Evolutionary conservation across 2,329 filamentous ascomycete genomes (phyloP).

Genomic region (Penicillium sp.): DNA sequence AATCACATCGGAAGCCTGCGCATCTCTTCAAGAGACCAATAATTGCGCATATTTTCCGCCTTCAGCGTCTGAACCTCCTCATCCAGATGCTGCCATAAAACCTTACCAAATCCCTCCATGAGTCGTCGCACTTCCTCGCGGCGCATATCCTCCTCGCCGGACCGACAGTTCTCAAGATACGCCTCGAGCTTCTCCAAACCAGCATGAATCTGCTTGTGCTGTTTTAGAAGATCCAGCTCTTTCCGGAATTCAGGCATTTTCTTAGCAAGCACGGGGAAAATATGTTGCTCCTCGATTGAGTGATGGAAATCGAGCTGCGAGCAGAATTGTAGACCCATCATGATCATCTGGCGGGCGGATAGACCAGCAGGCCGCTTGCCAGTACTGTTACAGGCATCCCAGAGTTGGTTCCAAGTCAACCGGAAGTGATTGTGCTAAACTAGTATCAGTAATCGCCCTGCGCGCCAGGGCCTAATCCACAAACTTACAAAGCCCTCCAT

Average conservation of each 20-base stretch:
- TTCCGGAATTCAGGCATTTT: conserved; percentile 78
- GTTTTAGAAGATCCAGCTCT: conserved; percentile 68
- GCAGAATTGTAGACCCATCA: conserved; percentile 70
- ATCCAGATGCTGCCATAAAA: conserved; percentile 82
- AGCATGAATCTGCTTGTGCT: conserved; percentile 78
- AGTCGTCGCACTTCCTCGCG: conserved; percentile 66
- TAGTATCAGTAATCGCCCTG: neutral
- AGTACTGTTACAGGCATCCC: conserved; percentile 64
- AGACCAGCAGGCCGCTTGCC: conserved; percentile 64
- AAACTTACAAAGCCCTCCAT: conserved; percentile 72
- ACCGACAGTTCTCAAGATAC: conserved; percentile 67
- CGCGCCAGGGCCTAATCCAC: neutral
- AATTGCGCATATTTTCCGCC: conserved; percentile 85
- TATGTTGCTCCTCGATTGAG: conserved; percentile 76
- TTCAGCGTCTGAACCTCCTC: conserved; percentile 79
- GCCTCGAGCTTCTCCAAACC: conserved; percentile 70
- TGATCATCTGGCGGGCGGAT: conserved; percentile 71
- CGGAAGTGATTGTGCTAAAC: conserved; percentile 77
- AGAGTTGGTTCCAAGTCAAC: conserved; percentile 71
- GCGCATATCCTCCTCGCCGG: conserved; percentile 64
- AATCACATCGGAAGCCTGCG: conserved; percentile 67
- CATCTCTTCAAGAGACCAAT: conserved; percentile 80
- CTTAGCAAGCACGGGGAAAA: conserved; percentile 77
- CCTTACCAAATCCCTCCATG: conserved; percentile 77
- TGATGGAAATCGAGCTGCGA: conserved; percentile 77